Evolutionary conservation across 768 basidiomycete genomes (phyloP).

Genomic region (Melanogaster broomeanus): DNA sequence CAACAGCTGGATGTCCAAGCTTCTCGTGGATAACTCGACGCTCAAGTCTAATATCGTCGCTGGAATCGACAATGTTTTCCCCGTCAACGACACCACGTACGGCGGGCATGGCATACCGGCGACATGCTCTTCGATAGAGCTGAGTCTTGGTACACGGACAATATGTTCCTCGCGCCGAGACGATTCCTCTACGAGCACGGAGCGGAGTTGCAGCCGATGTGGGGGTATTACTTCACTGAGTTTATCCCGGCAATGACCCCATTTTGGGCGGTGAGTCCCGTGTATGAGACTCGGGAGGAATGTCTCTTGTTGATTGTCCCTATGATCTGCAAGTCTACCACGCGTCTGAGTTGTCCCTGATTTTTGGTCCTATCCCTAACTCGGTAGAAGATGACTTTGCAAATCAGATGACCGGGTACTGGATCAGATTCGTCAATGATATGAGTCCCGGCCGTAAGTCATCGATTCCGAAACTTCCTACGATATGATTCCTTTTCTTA

Average conservation of each 20-base stretch:
- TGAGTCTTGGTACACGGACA: conserved; percentile 58
- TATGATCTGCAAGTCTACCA: conserved; percentile 16
- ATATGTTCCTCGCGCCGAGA: conserved; percentile 55
- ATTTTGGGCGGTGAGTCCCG: conserved; percentile 46
- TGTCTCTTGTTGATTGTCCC: background rate
- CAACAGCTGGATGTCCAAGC: conserved; percentile 45
- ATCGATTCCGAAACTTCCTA: background rate
- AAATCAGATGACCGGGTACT: conserved; percentile 50
- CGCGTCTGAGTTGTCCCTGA: conserved; percentile 10
- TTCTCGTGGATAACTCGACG: conserved; percentile 51
- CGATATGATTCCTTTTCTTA: background rate
- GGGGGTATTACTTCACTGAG: conserved; percentile 56
- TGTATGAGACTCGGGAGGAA: too few relatives aligned
- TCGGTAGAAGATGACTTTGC: conserved; percentile 47
- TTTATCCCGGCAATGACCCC: conserved; percentile 57
- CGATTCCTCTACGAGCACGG: conserved; percentile 52
- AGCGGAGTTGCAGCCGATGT: conserved; percentile 48
- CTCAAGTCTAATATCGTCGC: background rate
- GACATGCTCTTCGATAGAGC: conserved; percentile 60
- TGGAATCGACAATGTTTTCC: conserved; percentile 7
- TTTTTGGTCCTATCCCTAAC: conserved; percentile 44
- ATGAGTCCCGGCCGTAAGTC: conserved; percentile 54
- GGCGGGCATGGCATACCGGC: conserved; percentile 58
- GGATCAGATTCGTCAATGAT: conserved; percentile 57
- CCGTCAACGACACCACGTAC: conserved; percentile 46